Percentiles rank a stretch among this genome's conserved stretches.
Conservation (phyloP, 805 yeast species). For the Jamesozyma rosinii region DNA sequence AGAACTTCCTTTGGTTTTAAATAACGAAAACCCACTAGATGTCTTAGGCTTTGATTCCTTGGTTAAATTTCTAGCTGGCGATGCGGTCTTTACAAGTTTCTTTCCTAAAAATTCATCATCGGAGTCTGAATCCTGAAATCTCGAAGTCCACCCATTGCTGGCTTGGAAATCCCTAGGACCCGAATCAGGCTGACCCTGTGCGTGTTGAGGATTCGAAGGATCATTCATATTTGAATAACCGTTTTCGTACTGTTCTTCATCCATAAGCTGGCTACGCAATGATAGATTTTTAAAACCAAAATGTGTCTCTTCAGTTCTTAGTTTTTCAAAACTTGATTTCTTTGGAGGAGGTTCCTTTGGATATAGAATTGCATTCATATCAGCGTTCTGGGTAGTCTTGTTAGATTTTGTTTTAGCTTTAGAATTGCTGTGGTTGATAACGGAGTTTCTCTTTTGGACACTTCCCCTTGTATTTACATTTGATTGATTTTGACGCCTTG, state of each 20-base stretch:
- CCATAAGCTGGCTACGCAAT: conserved; percentile 24
- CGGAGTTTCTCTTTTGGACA: not conserved
- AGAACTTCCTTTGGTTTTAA: conserved; percentile 10
- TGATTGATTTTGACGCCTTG: not conserved
- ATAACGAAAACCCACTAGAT: conserved; percentile 10
- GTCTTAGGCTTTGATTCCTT: conserved; percentile 2
- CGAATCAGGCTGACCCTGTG: not conserved
- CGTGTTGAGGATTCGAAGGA: not conserved
- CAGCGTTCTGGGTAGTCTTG: conserved; percentile 2
- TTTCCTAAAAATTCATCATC: conserved; percentile 34
- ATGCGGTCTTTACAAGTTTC: not conserved
- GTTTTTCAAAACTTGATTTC: conserved; percentile 52
- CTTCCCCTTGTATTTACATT: not conserved
- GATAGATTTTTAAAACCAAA: conserved; percentile 34
- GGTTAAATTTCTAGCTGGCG: not conserved
- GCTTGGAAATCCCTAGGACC: not conserved
- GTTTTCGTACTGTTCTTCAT: conserved; percentile 3
- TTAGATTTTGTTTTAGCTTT: not conserved
- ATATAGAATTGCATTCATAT: conserved; percentile 16
- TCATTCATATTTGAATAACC: not conserved
- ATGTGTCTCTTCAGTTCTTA: conserved; percentile 24
- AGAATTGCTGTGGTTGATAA: not conserved
- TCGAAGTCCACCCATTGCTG: conserved; percentile 30
- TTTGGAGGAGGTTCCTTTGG: conserved; percentile 35
- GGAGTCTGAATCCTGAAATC: conserved; percentile 58